Percentiles rank a stretch among this genome's conserved stretches.
These are phyloP conservation scores for Pythium dissimile DNA, from an alignment of 352 stramenopile species.

Conservation along the genomic window DNA sequence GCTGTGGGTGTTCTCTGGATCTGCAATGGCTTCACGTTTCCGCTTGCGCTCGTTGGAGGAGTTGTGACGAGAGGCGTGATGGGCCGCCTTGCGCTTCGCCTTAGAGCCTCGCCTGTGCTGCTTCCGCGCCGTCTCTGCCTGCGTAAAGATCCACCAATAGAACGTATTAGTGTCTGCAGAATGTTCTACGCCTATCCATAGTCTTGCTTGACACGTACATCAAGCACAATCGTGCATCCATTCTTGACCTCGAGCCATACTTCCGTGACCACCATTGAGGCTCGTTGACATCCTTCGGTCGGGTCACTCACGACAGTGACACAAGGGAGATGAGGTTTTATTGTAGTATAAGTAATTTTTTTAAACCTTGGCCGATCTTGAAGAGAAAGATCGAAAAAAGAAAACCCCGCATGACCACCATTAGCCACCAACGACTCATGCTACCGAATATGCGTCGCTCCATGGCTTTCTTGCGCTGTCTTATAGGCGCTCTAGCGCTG, in stretches of 20 bases:
- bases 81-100: conserved; percentile 32
- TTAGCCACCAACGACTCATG: background rate
- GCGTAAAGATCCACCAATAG: background rate
- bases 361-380: conserved; percentile 19
- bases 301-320: too few species aligned
- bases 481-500: background rate
- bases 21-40: background rate
- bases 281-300: too few species aligned
- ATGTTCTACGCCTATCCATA: background rate
- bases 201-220: conserved; percentile 9
- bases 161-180: background rate
- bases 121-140: conserved; percentile 15
- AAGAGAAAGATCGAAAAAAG: conserved; percentile 24
- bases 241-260: conserved; percentile 35
- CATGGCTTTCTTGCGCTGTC: background rate
- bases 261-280: conserved; percentile 26
- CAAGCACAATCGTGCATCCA: conserved; percentile 26
- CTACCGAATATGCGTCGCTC: background rate
- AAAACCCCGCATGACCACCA: background rate
- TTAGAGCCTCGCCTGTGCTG: conserved; percentile 21
- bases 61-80: background rate
- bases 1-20: background rate
- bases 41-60: conserved; percentile 10
- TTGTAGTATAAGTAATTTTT: too few species aligned
- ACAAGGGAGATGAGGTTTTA: too few species aligned